Percentiles rank a stretch among this genome's conserved stretches.
Evolutionary conservation across 2,329 filamentous ascomycete genomes (phyloP).

Genomic region (Xylariaceae sp.): DNA sequence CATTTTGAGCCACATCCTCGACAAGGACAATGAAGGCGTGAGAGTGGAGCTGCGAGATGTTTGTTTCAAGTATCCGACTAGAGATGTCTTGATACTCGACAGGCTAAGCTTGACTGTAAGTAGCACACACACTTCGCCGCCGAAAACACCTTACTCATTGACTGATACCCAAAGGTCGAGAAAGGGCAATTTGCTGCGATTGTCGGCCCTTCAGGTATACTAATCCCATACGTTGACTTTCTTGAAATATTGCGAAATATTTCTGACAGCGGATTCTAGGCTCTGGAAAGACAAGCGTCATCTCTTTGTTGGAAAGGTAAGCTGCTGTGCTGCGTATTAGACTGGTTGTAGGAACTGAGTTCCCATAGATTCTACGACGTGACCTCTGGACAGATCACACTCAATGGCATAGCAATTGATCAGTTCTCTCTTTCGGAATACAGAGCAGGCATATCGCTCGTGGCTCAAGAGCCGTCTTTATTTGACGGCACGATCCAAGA

Average conservation of each 20-base stretch:
- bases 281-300: constrained; percentile 69
- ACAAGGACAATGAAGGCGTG: constrained; percentile 44
- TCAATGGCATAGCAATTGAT: constrained; percentile 58
- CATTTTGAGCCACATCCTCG: constrained; percentile 34
- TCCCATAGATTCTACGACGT: constrained; percentile 61
- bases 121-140: not conserved
- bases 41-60: constrained; percentile 54
- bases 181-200: constrained; percentile 68
- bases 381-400: constrained; percentile 58
- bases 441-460: constrained; percentile 62
- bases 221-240: not conserved
- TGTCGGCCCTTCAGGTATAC: constrained; percentile 60
- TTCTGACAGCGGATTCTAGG: constrained; percentile 21
- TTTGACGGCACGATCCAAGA: constrained; percentile 61
- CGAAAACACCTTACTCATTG: not conserved
- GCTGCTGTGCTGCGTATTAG: not conserved
- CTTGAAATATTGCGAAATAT: not conserved
- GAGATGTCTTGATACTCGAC: constrained; percentile 53
- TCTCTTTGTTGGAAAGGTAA: constrained; percentile 57
- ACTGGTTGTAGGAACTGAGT: too few relatives aligned
- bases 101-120: constrained; percentile 53
- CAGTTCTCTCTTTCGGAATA: constrained; percentile 58
- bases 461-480: constrained; percentile 69
- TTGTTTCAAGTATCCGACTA: constrained; percentile 58
- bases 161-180: constrained; percentile 40